Evolutionary conservation across 768 basidiomycete genomes (phyloP).

Genomic region (Termitomyces sp.): DNA sequence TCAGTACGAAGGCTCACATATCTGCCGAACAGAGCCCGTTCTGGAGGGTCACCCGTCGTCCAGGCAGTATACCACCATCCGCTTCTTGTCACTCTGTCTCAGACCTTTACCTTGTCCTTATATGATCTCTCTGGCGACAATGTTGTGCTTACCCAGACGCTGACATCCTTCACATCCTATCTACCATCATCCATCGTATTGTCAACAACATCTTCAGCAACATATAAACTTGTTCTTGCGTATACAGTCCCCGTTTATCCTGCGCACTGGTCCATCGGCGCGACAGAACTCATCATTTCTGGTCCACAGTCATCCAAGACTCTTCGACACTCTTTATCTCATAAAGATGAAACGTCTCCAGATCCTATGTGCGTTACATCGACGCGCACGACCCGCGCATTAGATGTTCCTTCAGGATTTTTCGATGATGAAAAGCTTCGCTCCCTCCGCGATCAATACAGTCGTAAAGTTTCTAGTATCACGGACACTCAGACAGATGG

Average conservation of each 20-base stretch:
- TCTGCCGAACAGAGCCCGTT: slow-evolving; percentile 37
- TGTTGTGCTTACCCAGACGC: slow-evolving; percentile 57
- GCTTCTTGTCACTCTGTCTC: slow-evolving; percentile 67
- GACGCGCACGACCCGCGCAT: slow-evolving; percentile 63
- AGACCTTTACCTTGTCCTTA: slow-evolving; percentile 64
- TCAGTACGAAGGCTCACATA: slow-evolving; percentile 47
- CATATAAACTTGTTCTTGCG: slow-evolving; percentile 71
- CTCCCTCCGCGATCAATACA: slow-evolving; percentile 71
- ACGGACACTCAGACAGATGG: slow-evolving; percentile 81
- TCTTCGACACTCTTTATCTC: slow-evolving; percentile 14
- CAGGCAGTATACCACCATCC: slow-evolving; percentile 79
- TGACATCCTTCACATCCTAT: slow-evolving; percentile 75
- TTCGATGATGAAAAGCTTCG: slow-evolving; percentile 63
- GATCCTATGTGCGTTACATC: slow-evolving; percentile 46
- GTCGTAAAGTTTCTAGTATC: slow-evolving; percentile 65
- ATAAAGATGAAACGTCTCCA: slow-evolving; percentile 2
- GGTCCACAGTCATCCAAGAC: slow-evolving; percentile 18
- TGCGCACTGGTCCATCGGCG: slow-evolving; percentile 74
- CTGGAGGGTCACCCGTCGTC: slow-evolving; percentile 44
- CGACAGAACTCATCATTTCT: slow-evolving; percentile 72
- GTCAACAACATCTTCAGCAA: slow-evolving; percentile 52
- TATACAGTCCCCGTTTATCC: slow-evolving; percentile 80
- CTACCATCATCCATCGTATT: slow-evolving; percentile 81
- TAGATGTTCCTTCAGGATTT: slow-evolving; percentile 72
- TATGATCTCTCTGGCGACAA: slow-evolving; percentile 60